These are phyloP conservation scores for Yamadazyma taylorii DNA, from an alignment of 1,139 yeast genomes.

Conservation along the genomic window DNA sequence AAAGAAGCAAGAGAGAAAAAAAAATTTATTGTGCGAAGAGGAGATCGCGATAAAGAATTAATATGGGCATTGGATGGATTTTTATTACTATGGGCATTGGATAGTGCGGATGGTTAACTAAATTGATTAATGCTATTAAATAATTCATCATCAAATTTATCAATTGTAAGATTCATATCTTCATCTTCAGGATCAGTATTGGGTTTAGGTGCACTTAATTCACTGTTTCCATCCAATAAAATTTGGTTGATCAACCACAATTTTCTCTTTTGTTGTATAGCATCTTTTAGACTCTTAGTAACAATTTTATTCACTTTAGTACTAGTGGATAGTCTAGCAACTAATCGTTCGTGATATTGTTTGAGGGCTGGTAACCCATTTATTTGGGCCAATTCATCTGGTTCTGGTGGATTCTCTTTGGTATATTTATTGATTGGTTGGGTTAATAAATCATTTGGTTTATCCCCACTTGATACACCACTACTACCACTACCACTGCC, in stretches of 20 bases:
- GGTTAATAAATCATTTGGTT: neutral
- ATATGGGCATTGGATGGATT: neutral
- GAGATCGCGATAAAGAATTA: neutral
- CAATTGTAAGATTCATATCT: conserved; percentile 12
- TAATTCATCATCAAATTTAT: conserved; percentile 33
- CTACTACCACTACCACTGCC: too few relatives aligned
- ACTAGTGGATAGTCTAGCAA: conserved; percentile 40
- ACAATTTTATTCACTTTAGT: conserved; percentile 48
- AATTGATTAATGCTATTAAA: conserved; percentile 12
- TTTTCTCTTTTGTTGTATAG: conserved; percentile 35
- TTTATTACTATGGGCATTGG: neutral
- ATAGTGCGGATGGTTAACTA: neutral
- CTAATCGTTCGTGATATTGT: conserved; percentile 20
- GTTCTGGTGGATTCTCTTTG: conserved; percentile 3
- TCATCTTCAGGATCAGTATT: neutral
- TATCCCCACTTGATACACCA: too few relatives aligned
- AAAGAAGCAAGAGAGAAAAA: neutral
- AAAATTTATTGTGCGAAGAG: neutral
- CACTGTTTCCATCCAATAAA: conserved; percentile 51
- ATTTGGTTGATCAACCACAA: conserved; percentile 60
- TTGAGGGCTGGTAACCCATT: conserved; percentile 20
- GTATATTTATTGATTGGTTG: neutral
- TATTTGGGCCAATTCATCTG: conserved; percentile 17
- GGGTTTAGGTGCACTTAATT: conserved; percentile 32
- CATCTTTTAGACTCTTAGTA: conserved; percentile 33